These are phyloP conservation scores for Fusarium dimerum DNA, from an alignment of 2,329 filamentous ascomycete genomes.

Conservation along the genomic window DNA sequence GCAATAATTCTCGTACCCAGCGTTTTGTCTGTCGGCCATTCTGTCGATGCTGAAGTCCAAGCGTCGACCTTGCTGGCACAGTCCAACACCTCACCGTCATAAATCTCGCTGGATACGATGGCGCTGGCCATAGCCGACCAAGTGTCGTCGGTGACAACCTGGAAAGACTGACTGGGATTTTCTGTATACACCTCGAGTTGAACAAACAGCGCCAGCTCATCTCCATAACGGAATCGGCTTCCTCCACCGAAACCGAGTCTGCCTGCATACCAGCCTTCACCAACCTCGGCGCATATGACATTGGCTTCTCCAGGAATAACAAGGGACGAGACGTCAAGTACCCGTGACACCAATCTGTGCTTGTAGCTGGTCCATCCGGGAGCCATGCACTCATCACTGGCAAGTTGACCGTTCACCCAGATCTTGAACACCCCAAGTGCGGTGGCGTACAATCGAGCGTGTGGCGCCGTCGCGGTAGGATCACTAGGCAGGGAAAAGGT, in stretches of 20 bases:
- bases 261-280: slow-evolving; percentile 50
- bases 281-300: slow-evolving; percentile 42
- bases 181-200: slow-evolving; percentile 40
- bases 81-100: slow-evolving; percentile 54
- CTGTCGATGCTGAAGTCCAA: slow-evolving; percentile 27
- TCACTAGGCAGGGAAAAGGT: not conserved
- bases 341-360: slow-evolving; percentile 48
- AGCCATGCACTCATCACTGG: slow-evolving; percentile 40
- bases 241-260: slow-evolving; percentile 30
- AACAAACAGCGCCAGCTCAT: slow-evolving; percentile 38
- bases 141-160: slow-evolving; percentile 35
- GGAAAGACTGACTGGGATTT: slow-evolving; percentile 26
- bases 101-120: slow-evolving; percentile 42
- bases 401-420: slow-evolving; percentile 43
- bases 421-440: slow-evolving; percentile 43
- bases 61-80: slow-evolving; percentile 25
- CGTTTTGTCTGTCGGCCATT: slow-evolving; percentile 39
- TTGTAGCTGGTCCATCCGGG: slow-evolving; percentile 42
- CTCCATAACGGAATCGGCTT: slow-evolving; percentile 35
- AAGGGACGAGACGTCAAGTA: slow-evolving; percentile 46
- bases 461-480: not conserved
- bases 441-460: slow-evolving; percentile 43
- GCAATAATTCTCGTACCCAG: slow-evolving; percentile 15
- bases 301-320: slow-evolving; percentile 31
- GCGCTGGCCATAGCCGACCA: slow-evolving; percentile 39